These are phyloP conservation scores for Kurtzmaniella quercitrusa DNA, from an alignment of 1,139 yeast species.

Conservation along the genomic window DNA sequence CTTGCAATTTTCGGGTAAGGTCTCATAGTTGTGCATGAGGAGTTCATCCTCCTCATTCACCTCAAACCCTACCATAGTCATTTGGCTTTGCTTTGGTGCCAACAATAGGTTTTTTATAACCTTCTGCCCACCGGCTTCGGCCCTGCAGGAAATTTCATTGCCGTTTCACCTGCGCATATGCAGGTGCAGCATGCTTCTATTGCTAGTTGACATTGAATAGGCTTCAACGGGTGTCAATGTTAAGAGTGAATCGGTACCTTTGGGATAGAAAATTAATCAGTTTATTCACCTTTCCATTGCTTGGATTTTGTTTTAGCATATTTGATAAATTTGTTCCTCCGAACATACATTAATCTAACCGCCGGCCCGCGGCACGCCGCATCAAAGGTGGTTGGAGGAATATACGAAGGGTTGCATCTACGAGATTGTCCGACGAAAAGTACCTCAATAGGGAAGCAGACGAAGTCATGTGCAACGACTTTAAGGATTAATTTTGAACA, in stretches of 20 bases:
- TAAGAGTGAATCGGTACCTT: too few species aligned
- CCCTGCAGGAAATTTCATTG: neutral
- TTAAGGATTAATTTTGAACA: too few species aligned
- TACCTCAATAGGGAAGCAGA: neutral
- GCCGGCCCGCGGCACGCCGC: neutral
- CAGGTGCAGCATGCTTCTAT: too few species aligned
- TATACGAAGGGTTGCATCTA: neutral
- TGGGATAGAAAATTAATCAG: too few species aligned
- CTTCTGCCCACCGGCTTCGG: neutral
- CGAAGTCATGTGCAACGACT: neutral
- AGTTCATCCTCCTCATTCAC: constrained; percentile 27
- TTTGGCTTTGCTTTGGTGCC: neutral
- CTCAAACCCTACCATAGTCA: constrained; percentile 12
- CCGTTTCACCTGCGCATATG: neutral
- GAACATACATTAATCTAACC: too few species aligned
- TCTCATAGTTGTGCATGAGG: constrained; percentile 34
- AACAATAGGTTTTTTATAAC: neutral
- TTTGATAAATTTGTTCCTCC: neutral
- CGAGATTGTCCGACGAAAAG: neutral
- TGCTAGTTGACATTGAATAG: too few species aligned
- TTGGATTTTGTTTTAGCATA: too few species aligned
- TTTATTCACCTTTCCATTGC: too few species aligned
- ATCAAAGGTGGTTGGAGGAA: neutral
- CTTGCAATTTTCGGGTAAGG: constrained; percentile 39
- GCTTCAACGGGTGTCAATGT: too few species aligned